Conservation (phyloP, 2,329 filamentous ascomycete species). For the Calonectria pteridis region DNA sequence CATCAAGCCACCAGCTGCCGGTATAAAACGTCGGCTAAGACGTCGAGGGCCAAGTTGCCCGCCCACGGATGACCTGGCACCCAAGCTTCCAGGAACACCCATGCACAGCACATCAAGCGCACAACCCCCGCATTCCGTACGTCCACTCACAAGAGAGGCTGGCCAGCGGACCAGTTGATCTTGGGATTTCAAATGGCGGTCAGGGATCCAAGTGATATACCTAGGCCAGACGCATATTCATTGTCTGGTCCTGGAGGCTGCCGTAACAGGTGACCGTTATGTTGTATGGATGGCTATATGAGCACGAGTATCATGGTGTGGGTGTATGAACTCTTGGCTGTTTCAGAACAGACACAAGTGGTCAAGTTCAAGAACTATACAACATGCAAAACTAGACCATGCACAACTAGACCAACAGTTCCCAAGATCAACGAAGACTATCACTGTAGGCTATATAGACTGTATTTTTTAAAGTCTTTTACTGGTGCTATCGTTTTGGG, state of each 20-base stretch:
- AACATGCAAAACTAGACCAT: too few relatives aligned
- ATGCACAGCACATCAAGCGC: not conserved
- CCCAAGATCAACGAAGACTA: not conserved
- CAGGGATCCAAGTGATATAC: not conserved
- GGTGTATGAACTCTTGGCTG: not conserved
- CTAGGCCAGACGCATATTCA: not conserved
- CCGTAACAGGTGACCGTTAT: not conserved
- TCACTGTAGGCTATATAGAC: not conserved
- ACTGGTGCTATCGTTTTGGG: not conserved
- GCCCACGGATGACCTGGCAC: not conserved
- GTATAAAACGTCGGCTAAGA: slow-evolving; percentile 9
- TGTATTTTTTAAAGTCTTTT: not conserved
- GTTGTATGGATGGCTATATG: not conserved
- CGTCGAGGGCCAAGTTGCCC: not conserved
- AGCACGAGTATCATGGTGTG: not conserved
- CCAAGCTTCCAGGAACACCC: not conserved
- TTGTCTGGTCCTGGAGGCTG: too few relatives aligned
- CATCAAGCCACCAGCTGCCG: not conserved
- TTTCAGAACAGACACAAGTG: not conserved
- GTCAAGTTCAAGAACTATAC: not conserved
- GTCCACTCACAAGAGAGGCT: not conserved
- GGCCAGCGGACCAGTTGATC: not conserved
- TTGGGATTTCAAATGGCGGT: slow-evolving; percentile 2
- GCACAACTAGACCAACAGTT: too few relatives aligned
- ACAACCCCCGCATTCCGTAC: not conserved